Percentiles rank a stretch among this genome's conserved stretches.
These are phyloP conservation scores for Ceratobasidium theobromae DNA, from an alignment of 1,284 basidiomycete species.

Conservation along the genomic window DNA sequence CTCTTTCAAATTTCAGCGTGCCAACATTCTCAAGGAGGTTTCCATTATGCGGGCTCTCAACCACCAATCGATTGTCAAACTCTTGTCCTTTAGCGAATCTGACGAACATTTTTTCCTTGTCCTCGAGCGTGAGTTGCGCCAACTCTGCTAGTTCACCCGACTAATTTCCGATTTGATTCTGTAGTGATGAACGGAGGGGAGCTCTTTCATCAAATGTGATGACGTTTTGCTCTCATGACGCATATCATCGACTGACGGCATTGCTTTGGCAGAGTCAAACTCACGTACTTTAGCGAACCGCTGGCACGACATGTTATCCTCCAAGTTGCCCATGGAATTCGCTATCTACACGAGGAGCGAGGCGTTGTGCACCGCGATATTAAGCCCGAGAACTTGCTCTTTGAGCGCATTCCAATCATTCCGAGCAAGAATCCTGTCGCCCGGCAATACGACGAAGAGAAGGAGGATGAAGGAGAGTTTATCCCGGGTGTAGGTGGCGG, in stretches of 20 bases:
- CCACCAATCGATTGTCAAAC: constrained; percentile 88
- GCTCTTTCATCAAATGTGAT: constrained; percentile 91
- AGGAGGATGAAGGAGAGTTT: constrained; percentile 98
- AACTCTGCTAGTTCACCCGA: background rate
- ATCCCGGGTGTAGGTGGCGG: constrained; percentile 89
- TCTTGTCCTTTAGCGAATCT: constrained; percentile 85
- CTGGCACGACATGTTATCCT: constrained; percentile 94
- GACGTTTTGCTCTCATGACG: constrained; percentile 11
- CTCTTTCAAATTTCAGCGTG: constrained; percentile 62
- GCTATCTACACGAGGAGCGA: constrained; percentile 95
- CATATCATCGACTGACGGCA: constrained; percentile 14
- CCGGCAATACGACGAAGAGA: constrained; percentile 96
- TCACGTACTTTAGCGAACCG: constrained; percentile 98
- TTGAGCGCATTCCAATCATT: constrained; percentile 90
- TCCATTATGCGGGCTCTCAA: constrained; percentile 98
- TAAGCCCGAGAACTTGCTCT: constrained; percentile 97
- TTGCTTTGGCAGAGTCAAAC: constrained; percentile 63
- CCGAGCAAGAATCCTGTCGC: constrained; percentile 77
- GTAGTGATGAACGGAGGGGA: constrained; percentile 96
- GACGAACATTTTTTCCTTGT: constrained; percentile 93
- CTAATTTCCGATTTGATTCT: constrained; percentile 11
- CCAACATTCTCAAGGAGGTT: constrained; percentile 99
- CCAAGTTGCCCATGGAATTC: constrained; percentile 94
- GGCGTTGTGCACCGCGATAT: constrained; percentile 98
- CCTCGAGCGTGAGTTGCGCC: constrained; percentile 71